Conservation (phyloP, 2,329 filamentous ascomycete species). For the Xylaria sp. region DNA sequence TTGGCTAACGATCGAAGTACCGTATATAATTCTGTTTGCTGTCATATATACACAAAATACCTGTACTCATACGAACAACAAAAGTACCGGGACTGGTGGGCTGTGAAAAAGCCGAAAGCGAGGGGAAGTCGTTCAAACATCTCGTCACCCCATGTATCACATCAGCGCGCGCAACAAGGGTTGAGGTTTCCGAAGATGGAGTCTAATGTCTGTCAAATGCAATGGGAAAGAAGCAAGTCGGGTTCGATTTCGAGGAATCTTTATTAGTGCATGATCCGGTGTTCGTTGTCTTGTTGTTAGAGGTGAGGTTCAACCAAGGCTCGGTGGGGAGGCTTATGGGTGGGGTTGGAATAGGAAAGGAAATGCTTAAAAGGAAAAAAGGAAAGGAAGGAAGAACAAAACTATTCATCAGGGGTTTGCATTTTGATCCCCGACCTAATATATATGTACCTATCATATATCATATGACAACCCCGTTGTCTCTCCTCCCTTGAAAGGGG, state of each 20-base stretch:
- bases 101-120: background rate
- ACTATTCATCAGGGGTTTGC: background rate
- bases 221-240: background rate
- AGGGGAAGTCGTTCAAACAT: conserved; percentile 4
- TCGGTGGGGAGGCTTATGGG: too few relatives aligned
- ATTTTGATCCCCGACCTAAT: background rate
- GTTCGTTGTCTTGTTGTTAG: background rate
- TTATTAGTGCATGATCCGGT: background rate
- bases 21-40: conserved; percentile 6
- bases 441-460: conserved; percentile 16
- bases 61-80: conserved; percentile 12
- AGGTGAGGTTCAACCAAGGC: background rate
- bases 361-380: too few relatives aligned
- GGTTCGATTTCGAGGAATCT: background rate
- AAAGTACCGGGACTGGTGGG: conserved; percentile 1
- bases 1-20: background rate
- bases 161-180: conserved; percentile 1
- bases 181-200: conserved; percentile 7
- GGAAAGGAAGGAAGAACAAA: background rate
- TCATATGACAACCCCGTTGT: background rate
- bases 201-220: background rate
- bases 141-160: conserved; percentile 9
- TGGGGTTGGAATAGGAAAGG: too few relatives aligned
- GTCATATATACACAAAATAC: conserved; percentile 10
- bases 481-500: background rate